Evolutionary conservation across 345 rosid species (phyloP), one percentile per base, ranked within the genome.

Genomic region (Nephelium lappaceum): DNA sequence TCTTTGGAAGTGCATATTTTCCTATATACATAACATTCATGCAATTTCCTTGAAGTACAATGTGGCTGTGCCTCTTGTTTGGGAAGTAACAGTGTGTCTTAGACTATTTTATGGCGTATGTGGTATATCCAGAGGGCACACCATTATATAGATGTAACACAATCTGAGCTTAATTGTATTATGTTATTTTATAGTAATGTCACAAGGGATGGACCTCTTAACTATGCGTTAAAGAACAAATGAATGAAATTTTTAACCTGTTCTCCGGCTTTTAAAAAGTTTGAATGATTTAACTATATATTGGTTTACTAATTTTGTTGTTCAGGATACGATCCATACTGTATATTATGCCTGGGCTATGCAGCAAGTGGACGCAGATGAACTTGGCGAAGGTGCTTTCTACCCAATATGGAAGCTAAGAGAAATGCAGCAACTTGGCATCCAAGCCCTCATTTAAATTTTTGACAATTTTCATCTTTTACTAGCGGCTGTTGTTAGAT

Each of bases 401-500:
- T 90, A 91, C 76, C 98, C 99, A 3, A 87, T 97, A 68, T 94
- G 99, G 99, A 91, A 86, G 92, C 86, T 94, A 36, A 86, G 93
- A 79, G 98, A 93, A 38, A 87, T 93, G 88, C 89, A 84, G 36
- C 94, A 86, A 76, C 81, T 88, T 31, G 98, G 98, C 74, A 74
- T 92, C 61, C 95, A 85, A 80, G 83, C 98, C 72, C 97, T 97
- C 70, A 94, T 97, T 79, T 94, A 85, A 64, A 19, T 64, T 53
- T 47, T 0, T 38, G 43, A 64, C 19, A 74, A 5, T 11, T 27
- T 53, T 63, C 73, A 5, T 39, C 57, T 45, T 45, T 66, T 66
- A 10, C n/a, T 67, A 38, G 39, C 39, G 74, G 67, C 11, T 53
- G 62, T 53, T 53, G 78, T 78, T 78, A 61, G 79, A 73, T 73